A percentile compares a stretch with the other conserved stretches of the same genome.
These are phyloP conservation scores for Sesbania bispinosa DNA, from an alignment of 306 rosid genomes.

Conservation along the genomic window DNA sequence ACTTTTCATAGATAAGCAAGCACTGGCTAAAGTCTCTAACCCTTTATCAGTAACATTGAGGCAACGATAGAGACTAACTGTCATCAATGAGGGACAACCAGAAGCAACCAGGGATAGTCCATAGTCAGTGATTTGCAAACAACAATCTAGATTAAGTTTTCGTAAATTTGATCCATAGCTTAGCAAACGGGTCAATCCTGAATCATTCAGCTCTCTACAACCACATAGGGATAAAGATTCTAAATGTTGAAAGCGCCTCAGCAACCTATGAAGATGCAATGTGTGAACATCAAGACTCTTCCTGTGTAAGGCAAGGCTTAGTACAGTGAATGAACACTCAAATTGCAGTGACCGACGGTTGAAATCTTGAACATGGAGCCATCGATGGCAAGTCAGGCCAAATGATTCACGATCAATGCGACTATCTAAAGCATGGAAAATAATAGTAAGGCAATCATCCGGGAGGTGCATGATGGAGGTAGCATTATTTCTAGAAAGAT, in stretches of 20 bases:
- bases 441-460: constrained; percentile 53
- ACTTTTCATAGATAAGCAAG: constrained; percentile 43
- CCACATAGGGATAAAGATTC: constrained; percentile 55
- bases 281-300: constrained; percentile 24
- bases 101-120: constrained; percentile 49
- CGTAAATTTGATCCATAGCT: constrained; percentile 50
- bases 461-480: constrained; percentile 56
- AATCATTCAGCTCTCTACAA: constrained; percentile 49
- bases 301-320: constrained; percentile 28
- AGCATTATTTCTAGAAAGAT: constrained; percentile 19
- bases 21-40: constrained; percentile 37
- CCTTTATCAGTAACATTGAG: constrained; percentile 43
- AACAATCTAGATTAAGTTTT: constrained; percentile 48
- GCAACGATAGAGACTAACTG: constrained; percentile 56
- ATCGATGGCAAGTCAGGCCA: constrained; percentile 59
- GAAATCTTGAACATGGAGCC: constrained; percentile 52
- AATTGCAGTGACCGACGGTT: constrained; percentile 49
- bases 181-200: constrained; percentile 39
- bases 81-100: constrained; percentile 41
- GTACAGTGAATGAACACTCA: constrained; percentile 39
- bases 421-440: constrained; percentile 47
- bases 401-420: constrained; percentile 54
- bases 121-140: constrained; percentile 46
- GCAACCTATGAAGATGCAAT: constrained; percentile 43
- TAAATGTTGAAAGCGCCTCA: constrained; percentile 56